phyloP scores from a whole-genome alignment of 495 filamentous ascomycete genomes.

The Cenococcum geophilum region DNA sequence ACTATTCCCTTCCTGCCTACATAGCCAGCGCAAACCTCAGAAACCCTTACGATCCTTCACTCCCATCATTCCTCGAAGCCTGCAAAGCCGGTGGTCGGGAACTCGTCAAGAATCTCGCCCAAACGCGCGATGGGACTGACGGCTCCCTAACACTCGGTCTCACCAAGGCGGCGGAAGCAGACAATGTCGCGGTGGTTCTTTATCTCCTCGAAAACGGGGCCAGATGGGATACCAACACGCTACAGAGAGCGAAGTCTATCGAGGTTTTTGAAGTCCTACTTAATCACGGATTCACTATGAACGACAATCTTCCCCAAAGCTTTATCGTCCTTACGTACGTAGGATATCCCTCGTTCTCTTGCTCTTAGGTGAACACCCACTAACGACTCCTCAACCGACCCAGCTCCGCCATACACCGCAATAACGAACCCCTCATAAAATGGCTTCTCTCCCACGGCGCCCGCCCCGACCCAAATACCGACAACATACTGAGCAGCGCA shows the following conservation, averaged over 20 bases:
- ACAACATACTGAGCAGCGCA: background rate
- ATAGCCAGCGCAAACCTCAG: background rate
- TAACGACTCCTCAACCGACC: background rate
- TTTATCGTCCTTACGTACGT: background rate
- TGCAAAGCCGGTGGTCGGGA: background rate
- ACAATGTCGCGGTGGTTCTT: background rate
- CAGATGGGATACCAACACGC: background rate
- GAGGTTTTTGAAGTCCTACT: background rate
- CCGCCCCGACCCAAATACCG: background rate
- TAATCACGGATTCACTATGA: background rate
- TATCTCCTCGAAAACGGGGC: background rate
- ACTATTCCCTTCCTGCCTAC: too few relatives aligned
- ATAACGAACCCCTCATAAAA: too few relatives aligned
- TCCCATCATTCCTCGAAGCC: background rate
- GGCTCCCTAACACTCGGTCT: background rate
- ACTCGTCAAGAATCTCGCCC: background rate
- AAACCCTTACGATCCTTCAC: background rate
- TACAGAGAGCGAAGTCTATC: background rate
- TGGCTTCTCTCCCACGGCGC: too few relatives aligned
- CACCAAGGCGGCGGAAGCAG: background rate
- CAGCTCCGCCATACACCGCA: background rate
- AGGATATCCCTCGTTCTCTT: background rate
- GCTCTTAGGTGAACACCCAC: background rate
- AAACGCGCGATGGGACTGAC: background rate
- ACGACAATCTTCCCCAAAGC: background rate